Percentiles rank a stretch among this genome's conserved stretches.
Evolutionary conservation across 73 alveolate species (phyloP).

Genomic region (Symbiodinium natans): DNA sequence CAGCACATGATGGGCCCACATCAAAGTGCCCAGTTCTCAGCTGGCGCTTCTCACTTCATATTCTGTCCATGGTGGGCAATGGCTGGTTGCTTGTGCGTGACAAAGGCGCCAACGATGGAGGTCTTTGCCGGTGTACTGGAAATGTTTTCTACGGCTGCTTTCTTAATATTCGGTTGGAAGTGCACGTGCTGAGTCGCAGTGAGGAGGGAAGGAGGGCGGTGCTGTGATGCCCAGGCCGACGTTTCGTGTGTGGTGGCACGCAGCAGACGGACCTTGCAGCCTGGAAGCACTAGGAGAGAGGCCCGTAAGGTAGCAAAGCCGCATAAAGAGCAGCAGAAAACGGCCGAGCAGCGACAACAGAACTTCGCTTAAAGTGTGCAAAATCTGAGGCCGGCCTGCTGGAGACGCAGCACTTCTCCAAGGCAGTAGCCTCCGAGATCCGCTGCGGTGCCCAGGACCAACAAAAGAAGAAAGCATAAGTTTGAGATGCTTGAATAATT

Average conservation of each 20-base stretch:
- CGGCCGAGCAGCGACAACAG: too few relatives aligned
- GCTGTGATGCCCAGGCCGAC: neutral
- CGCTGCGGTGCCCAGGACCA: neutral
- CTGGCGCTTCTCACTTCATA: too few relatives aligned
- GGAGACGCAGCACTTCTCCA: neutral
- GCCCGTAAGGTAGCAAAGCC: too few relatives aligned
- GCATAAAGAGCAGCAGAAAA: too few relatives aligned
- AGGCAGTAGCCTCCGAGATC: neutral
- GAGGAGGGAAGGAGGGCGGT: too few relatives aligned
- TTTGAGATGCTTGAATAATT: too few relatives aligned
- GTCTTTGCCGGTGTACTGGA: conserved; percentile 8
- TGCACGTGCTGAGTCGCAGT: neutral
- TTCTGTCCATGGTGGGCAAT: too few relatives aligned
- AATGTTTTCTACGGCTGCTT: neutral
- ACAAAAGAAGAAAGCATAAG: too few relatives aligned
- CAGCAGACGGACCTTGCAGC: conserved; percentile 9
- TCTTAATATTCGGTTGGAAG: neutral
- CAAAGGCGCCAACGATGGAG: conserved; percentile 17
- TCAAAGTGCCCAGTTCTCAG: neutral
- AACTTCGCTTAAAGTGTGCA: too few relatives aligned
- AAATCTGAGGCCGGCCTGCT: neutral
- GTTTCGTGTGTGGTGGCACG: neutral
- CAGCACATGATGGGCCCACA: neutral
- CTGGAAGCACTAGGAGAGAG: too few relatives aligned
- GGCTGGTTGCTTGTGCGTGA: too few relatives aligned